Conservation (phyloP, 1,284 basidiomycete species). For the Athelia psychrophila region DNA sequence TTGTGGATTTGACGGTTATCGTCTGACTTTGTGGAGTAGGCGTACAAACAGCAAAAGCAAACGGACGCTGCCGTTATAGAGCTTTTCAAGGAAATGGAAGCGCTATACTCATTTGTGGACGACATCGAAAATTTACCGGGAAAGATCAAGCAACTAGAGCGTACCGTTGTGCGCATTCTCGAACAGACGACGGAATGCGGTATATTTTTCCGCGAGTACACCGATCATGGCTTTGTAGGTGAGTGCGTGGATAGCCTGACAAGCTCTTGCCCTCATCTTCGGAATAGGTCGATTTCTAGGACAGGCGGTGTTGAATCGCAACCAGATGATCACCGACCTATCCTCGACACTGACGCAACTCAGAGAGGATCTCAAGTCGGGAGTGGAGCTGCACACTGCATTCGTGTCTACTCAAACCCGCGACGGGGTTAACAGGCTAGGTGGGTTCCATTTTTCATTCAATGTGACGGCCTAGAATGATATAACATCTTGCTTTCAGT, state of each 20-base stretch:
- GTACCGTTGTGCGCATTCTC: neutral
- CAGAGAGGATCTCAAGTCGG: neutral
- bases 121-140: neutral
- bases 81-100: slow-evolving; percentile 5
- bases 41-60: slow-evolving; percentile 1
- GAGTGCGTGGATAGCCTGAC: neutral
- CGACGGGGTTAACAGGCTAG: neutral
- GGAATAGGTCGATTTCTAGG: neutral
- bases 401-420: neutral
- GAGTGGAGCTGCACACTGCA: neutral
- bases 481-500: neutral
- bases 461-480: neutral
- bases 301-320: neutral
- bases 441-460: neutral
- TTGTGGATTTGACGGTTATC: neutral
- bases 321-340: neutral
- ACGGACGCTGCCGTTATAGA: slow-evolving; percentile 1
- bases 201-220: slow-evolving; percentile 7
- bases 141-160: slow-evolving; percentile 3
- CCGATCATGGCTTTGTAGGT: slow-evolving; percentile 5
- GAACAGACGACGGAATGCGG: slow-evolving; percentile 7
- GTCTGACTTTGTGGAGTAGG: neutral
- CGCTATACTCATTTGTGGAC: slow-evolving; percentile 5
- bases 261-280: neutral
- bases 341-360: neutral